Base-by-base conservation (phyloP, 768 basidiomycete species). In the Auriscalpium microsporum region DNA sequence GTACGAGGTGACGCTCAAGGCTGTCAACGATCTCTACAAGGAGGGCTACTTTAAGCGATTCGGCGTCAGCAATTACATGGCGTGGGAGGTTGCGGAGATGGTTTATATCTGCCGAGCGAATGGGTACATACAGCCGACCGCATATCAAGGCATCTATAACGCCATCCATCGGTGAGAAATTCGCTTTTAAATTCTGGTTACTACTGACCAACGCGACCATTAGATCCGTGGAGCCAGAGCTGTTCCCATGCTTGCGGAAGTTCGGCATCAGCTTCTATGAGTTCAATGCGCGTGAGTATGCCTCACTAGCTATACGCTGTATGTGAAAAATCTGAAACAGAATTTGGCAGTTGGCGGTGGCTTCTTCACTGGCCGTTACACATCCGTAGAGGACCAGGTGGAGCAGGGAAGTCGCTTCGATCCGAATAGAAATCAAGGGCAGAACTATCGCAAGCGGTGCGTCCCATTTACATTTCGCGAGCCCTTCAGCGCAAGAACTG, bases 391-490 rank as follows among this genome's bases (percentile, higher is more conserved):
- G 7, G 75, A 73, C 55, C 38, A 66, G 8, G 69, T 72, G 33
- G 80, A 82, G 56, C 56, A 71, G 19, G 81, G 82, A 16, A 78
- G 78, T 10, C 74, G 82, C n/a, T 84, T 84, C 61, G 80, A 83
- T 56, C 70, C 76, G 0, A 64, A 66, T 14, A 72, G 66, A 48
- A 46, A 37, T 13, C 78, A 79, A 60, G 83, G 82, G 9, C 60
- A 64, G 64, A 56, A 34, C 58, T 65, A 65, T 53, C 64, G 64
- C 50, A 47, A 35, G 17, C 58, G 60, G 55, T 55, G 19, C 3
- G 33, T 33, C 1, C 21, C 21, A 0, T 28, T 21, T 16, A 35
- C 21, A 0, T 28, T 21, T 16, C 4, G 1, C n/a, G 9, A 13
- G 10, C n/a, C n/a, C 28, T n/a, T 8, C 13, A 0, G 4, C 44